Evolutionary conservation across 148 eudicot genomes (phyloP), one percentile per base, ranked within the genome.

Genomic region (Salicornia ramosissima): DNA sequence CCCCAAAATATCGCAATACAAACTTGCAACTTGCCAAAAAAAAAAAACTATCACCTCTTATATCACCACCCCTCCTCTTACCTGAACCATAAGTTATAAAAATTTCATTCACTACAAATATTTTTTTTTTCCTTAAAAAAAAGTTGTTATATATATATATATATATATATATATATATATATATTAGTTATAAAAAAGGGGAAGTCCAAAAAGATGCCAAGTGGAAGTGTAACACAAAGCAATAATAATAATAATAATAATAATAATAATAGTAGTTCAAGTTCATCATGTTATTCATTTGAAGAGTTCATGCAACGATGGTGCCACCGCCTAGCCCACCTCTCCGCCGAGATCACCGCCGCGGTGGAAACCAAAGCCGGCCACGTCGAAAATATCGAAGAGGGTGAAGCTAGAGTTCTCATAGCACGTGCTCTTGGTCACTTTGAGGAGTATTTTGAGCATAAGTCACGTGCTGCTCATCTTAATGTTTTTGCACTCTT

Each of bases 381-480:
- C 24, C 24, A 68, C 7, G 19, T 28, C 0, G 46, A 10, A 12
- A 19, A 13, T 7, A 26, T 49, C 22, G 56, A 18, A 1, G 63
- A 70, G 18, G 65, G 26, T 18, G 70, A 53, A 39, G 64, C 31
- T 15, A 49, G 4, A 39, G 74, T 65, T 19, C 76, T 80, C 2
- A 62, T 85, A n/a, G 24, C 59, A 28, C 77, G 79, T 56, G 84
- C 75, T 24, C 39, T 79, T 3, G 68, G 65, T 9, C 86, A 80
- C 29, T 80, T 78, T 49, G 74, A 80, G 29, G 78, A 78, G 54
- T 85, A 71, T 53, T 83, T 76, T 62, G 78, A 68, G 19, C 78
- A 70, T n/a, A 80, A 83, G 75, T 80, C 85, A 13, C 77, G 78
- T 66, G 78, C 72, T 2, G 77, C 69, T 1, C 76, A 63, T 49